phyloP scores from a whole-genome alignment of 163 green algal species.

The Prototheca wickerhamii region DNA sequence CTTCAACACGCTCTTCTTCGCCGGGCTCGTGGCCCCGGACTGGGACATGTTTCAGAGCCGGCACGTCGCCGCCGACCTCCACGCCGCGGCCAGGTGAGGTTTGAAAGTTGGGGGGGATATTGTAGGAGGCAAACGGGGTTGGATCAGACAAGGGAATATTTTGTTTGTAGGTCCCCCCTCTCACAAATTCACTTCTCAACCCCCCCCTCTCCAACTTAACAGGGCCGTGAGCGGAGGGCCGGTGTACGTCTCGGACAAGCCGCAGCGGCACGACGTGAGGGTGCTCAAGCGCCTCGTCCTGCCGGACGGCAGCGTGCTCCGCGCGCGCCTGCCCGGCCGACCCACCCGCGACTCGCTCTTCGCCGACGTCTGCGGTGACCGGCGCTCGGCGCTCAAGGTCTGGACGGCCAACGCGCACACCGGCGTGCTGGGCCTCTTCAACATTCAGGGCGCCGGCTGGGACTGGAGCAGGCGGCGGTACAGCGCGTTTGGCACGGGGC shows the following conservation, averaged over 20 bases:
- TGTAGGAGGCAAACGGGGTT: too few species aligned
- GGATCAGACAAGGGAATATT: too few species aligned
- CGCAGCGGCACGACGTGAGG: conserved; percentile 80
- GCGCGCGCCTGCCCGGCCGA: conserved; percentile 61
- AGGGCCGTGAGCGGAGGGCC: conserved; percentile 43
- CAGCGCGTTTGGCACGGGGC: conserved; percentile 1
- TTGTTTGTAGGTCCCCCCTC: not conserved
- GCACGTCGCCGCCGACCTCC: conserved; percentile 44
- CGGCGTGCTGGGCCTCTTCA: conserved; percentile 79
- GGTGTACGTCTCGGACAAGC: conserved; percentile 91
- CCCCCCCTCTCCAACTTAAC: too few species aligned
- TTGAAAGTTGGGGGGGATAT: conserved; percentile 9
- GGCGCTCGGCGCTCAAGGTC: conserved; percentile 67
- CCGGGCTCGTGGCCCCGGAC: conserved; percentile 82
- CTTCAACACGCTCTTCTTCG: conserved; percentile 93
- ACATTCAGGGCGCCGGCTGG: conserved; percentile 70
- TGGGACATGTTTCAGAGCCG: conserved; percentile 83
- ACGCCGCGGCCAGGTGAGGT: conserved; percentile 73
- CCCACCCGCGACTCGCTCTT: conserved; percentile 90
- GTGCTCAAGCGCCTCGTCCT: conserved; percentile 60
- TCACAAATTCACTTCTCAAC: not conserved
- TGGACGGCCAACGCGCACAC: conserved; percentile 70
- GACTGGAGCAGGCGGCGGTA: not conserved
- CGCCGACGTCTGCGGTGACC: conserved; percentile 65
- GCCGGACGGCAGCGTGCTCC: conserved; percentile 75